Evolutionary conservation across 306 rosid species (phyloP).

Genomic region (Macrotyloma uniflorum): DNA sequence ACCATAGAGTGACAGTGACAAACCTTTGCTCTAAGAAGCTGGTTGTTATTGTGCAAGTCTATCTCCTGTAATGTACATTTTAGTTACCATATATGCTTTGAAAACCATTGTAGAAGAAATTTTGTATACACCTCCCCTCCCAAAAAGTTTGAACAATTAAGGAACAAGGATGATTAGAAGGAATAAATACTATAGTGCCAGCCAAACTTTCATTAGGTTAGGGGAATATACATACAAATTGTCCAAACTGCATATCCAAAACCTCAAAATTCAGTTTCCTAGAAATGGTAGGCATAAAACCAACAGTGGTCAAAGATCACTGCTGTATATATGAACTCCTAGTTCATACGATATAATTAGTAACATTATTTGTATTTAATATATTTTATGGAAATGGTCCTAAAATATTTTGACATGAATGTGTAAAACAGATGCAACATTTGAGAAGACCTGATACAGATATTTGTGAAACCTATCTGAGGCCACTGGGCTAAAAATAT

Average conservation of each 20-base stretch:
- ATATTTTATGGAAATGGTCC: too few relatives aligned
- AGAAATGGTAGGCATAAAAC: too few relatives aligned
- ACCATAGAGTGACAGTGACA: background rate
- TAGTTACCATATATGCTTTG: background rate
- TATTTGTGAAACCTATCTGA: background rate
- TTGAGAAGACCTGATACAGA: background rate
- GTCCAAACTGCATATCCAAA: background rate
- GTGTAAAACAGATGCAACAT: background rate
- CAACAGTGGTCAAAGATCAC: too few relatives aligned
- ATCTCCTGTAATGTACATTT: constrained; percentile 61
- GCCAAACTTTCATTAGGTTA: background rate
- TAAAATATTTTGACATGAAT: too few relatives aligned
- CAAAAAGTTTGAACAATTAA: too few relatives aligned
- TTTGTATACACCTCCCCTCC: background rate
- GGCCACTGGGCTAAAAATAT: background rate
- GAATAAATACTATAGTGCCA: background rate
- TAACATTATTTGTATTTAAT: too few relatives aligned
- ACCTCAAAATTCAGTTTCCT: too few relatives aligned
- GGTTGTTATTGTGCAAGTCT: constrained; percentile 79
- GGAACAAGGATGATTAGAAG: too few relatives aligned
- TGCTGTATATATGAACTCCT: too few relatives aligned
- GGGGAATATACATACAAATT: too few relatives aligned
- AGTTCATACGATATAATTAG: too few relatives aligned
- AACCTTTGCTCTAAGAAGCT: constrained; percentile 85
- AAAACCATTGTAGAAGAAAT: background rate